A percentile compares a stretch with the other conserved stretches of the same genome.
phyloP scores from a whole-genome alignment of 2,329 filamentous ascomycete species.

The Trichothecium sympodiale region DNA sequence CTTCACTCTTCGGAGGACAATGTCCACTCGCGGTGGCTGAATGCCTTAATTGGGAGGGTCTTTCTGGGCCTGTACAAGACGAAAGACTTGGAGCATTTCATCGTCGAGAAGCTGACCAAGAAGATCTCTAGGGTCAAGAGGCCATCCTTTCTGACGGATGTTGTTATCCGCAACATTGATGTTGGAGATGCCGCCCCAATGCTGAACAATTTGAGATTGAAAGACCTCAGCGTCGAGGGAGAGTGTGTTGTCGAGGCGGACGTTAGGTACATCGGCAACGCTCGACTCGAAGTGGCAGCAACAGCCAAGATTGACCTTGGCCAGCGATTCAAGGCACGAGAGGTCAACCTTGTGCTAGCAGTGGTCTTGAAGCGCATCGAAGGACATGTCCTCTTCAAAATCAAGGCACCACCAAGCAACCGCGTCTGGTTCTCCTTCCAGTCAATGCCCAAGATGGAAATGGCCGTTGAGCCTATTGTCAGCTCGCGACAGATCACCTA shows the following conservation, averaged over 20 bases:
- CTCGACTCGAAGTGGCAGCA: conserved; percentile 82
- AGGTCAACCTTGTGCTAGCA: conserved; percentile 81
- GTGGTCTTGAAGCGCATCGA: conserved; percentile 76
- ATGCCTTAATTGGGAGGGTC: conserved; percentile 77
- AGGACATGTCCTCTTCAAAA: conserved; percentile 72
- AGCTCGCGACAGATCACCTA: conserved; percentile 94
- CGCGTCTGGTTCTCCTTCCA: conserved; percentile 94
- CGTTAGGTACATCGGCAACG: conserved; percentile 79
- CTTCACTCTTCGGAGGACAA: conserved; percentile 89
- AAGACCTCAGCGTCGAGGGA: conserved; percentile 82
- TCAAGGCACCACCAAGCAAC: conserved; percentile 94
- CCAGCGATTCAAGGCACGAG: conserved; percentile 74
- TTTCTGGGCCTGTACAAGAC: conserved; percentile 87
- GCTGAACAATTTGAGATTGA: conserved; percentile 78
- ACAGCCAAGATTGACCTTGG: conserved; percentile 88
- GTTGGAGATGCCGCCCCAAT: conserved; percentile 80
- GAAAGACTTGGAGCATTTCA: conserved; percentile 63
- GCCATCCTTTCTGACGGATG: conserved; percentile 76
- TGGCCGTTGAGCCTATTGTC: conserved; percentile 91
- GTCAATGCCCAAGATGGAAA: conserved; percentile 84
- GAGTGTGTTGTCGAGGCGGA: conserved; percentile 83
- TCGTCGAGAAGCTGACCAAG: conserved; percentile 81
- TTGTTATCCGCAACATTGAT: conserved; percentile 73
- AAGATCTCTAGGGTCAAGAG: conserved; percentile 93
- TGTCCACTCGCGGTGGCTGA: conserved; percentile 83